Evolutionary conservation across 169 alveolate species (phyloP).

Genomic region (Plasmodium inui): DNA sequence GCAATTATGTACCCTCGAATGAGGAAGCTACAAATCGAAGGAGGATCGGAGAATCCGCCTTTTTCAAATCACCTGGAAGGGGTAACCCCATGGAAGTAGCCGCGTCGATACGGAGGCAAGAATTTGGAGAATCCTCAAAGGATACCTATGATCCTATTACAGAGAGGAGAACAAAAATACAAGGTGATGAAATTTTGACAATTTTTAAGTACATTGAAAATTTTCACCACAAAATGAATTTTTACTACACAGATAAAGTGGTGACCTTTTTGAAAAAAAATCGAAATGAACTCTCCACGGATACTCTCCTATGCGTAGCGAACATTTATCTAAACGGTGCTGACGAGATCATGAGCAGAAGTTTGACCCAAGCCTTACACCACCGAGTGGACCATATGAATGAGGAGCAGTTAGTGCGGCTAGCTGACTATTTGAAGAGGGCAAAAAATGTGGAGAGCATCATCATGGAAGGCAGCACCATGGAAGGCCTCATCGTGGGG

Average conservation of each 20-base stretch:
- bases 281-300: conserved; percentile 26
- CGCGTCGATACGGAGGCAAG: background rate
- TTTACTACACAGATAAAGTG: conserved; percentile 30
- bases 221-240: conserved; percentile 49
- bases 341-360: conserved; percentile 5
- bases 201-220: conserved; percentile 71
- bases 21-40: background rate
- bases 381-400: conserved; percentile 46
- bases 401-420: conserved; percentile 27
- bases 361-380: conserved; percentile 1
- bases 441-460: background rate
- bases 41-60: background rate
- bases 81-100: background rate
- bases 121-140: background rate
- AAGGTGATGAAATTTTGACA: conserved; percentile 23
- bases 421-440: conserved; percentile 41
- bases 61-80: background rate
- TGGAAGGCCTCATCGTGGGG: background rate
- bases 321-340: conserved; percentile 28
- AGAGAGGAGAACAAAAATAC: background rate
- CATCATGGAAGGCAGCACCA: background rate
- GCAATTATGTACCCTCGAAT: background rate
- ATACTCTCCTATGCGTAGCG: conserved; percentile 28
- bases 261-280: conserved; percentile 23
- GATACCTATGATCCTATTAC: background rate